Base-by-base conservation (phyloP, 495 filamentous ascomycete genomes). In the Aspergillus steynii region DNA sequence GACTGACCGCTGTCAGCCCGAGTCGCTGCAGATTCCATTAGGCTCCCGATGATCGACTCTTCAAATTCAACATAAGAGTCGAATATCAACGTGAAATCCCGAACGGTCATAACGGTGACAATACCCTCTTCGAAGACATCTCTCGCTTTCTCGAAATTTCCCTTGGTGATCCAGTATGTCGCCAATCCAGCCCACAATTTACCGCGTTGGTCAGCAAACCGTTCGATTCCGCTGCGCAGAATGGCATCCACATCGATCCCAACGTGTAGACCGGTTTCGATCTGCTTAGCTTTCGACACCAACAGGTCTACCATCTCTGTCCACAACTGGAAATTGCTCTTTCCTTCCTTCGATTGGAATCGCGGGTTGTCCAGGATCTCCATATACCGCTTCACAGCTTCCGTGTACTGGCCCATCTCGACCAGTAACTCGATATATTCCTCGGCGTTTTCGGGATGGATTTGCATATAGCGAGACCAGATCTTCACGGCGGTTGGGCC, bases 21-120 rank as follows among this genome's bases (percentile, higher is more conserved):
- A 49, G 79, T 74, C 2, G 92, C 90, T 8, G 93, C 93, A 47
- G 88, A 81, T 68, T 97, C 93, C 89, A 98, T 96, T 70, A 97
- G 73, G 46, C 83, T 90, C 29, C 90, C 86, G 61, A 97, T 97
- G 67, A 98, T 90, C 0, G 93, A 93, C 75, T 99, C 96, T 71
- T 99, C 96, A 50, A 97, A 97, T 73, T 99, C 96, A 47, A 88
- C 86, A 69, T 99, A 99, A 0, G 92, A 89, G 71, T 99, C 96
- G 65, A 99, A 99, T 27, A 98, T 86, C 50, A 97, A 83, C 0
- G 94, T 96, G 67, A 99, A 99, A 76, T 99, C 96, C 55, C 96
- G 86, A n/a, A 98, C 92, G 4, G 96, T 99, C 94, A 97, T 97
- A 59, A 97, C 96, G 1, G 95, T 98, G 29, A 91, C 96, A 63